Percentiles rank a stretch among this genome's conserved stretches.
Conservation (phyloP, 805 yeast species). For the Diddensiella santjacobensis region DNA sequence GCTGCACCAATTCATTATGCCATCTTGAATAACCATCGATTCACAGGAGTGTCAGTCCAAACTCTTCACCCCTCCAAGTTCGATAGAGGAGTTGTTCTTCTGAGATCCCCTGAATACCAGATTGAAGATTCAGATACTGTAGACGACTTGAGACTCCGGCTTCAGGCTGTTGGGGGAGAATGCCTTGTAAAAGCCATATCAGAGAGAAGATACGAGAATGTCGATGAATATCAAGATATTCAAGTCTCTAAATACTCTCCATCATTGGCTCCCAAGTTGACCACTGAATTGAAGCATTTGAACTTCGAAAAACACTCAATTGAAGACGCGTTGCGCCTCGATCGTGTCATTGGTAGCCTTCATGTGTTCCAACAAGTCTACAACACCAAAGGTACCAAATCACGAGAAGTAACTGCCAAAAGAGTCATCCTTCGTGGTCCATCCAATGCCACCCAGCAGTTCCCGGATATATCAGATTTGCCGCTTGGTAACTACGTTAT, state of each 20-base stretch:
- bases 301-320: constrained; percentile 46
- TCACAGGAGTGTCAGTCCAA: constrained; percentile 85
- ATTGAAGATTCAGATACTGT: constrained; percentile 46
- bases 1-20: constrained; percentile 88
- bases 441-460: constrained; percentile 6
- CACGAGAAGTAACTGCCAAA: not conserved
- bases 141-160: constrained; percentile 41
- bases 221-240: constrained; percentile 3
- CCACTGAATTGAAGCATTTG: constrained; percentile 34
- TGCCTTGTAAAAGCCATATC: constrained; percentile 47
- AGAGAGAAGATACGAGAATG: constrained; percentile 29
- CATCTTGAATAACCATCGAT: constrained; percentile 53
- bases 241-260: constrained; percentile 27
- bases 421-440: not conserved
- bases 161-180: constrained; percentile 62
- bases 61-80: constrained; percentile 84
- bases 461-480: not conserved
- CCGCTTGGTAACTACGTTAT: constrained; percentile 9
- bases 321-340: constrained; percentile 31
- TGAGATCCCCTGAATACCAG: constrained; percentile 47
- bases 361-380: constrained; percentile 15
- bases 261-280: constrained; percentile 59
- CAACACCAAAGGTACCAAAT: not conserved
- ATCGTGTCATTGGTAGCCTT: constrained; percentile 16
- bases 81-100: constrained; percentile 70